A percentile compares a stretch with the other conserved stretches of the same genome.
These are phyloP conservation scores for Dactylonectria estremocensis DNA, from an alignment of 2,329 filamentous ascomycete species.

Conservation along the genomic window DNA sequence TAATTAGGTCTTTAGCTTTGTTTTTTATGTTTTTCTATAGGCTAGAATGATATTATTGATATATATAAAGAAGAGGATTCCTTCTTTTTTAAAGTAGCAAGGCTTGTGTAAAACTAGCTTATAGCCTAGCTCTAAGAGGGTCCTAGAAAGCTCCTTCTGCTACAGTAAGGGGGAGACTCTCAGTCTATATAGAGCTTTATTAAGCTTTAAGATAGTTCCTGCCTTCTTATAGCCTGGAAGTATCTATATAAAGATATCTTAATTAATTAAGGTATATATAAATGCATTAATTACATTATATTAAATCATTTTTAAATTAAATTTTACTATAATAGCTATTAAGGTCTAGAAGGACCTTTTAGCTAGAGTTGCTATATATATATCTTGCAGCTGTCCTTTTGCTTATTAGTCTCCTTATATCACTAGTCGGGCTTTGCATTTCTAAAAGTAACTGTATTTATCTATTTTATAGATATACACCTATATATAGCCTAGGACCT, in stretches of 20 bases:
- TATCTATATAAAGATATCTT: slow-evolving; percentile 13
- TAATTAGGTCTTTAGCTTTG: slow-evolving; percentile 2
- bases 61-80: slow-evolving; percentile 12
- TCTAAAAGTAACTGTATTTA: neutral
- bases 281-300: slow-evolving; percentile 1
- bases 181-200: slow-evolving; percentile 17
- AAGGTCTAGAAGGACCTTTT: too few relatives aligned
- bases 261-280: slow-evolving; percentile 4
- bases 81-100: slow-evolving; percentile 6
- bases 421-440: neutral
- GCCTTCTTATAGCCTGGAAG: slow-evolving; percentile 7
- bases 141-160: slow-evolving; percentile 14
- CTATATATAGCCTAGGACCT: slow-evolving; percentile 7
- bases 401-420: too few relatives aligned
- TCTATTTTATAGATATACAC: slow-evolving; percentile 13
- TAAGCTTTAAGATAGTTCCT: slow-evolving; percentile 4
- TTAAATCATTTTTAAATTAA: neutral
- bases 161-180: neutral
- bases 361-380: too few relatives aligned
- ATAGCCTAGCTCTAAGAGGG: slow-evolving; percentile 7
- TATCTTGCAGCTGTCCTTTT: too few relatives aligned
- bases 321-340: too few relatives aligned
- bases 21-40: slow-evolving; percentile 2
- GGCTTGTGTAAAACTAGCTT: neutral
- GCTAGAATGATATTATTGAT: slow-evolving; percentile 3